Base-by-base conservation (phyloP, 768 basidiomycete genomes). In the Asterophora lycoperdoides region DNA sequence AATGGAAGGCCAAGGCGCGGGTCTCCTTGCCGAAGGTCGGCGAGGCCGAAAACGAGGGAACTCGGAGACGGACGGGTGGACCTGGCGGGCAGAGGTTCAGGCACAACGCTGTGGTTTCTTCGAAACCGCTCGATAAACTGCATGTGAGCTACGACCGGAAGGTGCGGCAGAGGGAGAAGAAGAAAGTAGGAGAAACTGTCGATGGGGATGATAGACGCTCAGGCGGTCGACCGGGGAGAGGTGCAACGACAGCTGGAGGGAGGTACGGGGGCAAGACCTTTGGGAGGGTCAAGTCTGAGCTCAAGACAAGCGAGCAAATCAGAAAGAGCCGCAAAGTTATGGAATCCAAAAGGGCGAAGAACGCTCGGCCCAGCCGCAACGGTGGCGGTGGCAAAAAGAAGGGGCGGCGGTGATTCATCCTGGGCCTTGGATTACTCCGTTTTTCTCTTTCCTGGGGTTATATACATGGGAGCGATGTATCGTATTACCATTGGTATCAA, bases 291-390 rank as follows among this genome's bases (percentile, higher is more conserved):
- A 93, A 84, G 65, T 84, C 69, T 38, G 93, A 94, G 67, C 81
- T 96, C 66, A 93, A 89, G 71, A 85, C 81, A 0, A 83, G 80
- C 20, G 89, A 93, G 41, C 89, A 94, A 63, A 93, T 97, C 53
- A 79, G 89, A 54, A 93, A 86, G 62, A 71, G 76, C 28, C 77
- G 93, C 53, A 81, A 81, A 59, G 43, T 75, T 15, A 59, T 71
- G 60, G 88, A 91, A 57, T 81, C 77, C 55, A 79, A 77, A 58
- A 80, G 74, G 62, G 81, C 76, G 15, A 93, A 89, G 70, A 93
- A 93, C 60, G 88, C 88, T n/a, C 76, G 92, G 23, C 83, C 87
- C 7, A 73, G 70, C 55, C 67, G 64, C 33, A 46, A 18, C 23
- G 18, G 34, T 38, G 59, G 34, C 36, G 59, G 63, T 44, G 49